Conservation (phyloP, 2,329 filamentous ascomycete genomes). For the Allantophomopsis lycopodina region DNA sequence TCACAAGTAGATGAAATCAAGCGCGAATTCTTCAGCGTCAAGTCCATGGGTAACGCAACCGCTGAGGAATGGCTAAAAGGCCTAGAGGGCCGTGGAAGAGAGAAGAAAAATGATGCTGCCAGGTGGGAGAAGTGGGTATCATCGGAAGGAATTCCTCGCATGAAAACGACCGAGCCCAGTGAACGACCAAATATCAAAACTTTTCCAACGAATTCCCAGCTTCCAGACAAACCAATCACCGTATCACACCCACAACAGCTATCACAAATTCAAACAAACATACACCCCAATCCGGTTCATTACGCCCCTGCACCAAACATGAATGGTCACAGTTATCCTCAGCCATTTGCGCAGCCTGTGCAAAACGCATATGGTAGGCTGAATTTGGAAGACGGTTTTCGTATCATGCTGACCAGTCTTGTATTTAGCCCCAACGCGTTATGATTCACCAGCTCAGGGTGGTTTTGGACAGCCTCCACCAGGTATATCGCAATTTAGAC, state of each 20-base stretch:
- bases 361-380: neutral
- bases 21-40: conserved; percentile 47
- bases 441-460: conserved; percentile 16
- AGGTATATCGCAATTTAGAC: conserved; percentile 13
- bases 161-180: conserved; percentile 6
- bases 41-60: conserved; percentile 51
- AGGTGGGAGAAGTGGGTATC: conserved; percentile 66
- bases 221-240: neutral
- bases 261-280: no score
- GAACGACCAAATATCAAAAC: conserved; percentile 1
- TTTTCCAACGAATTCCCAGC: neutral
- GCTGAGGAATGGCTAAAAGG: conserved; percentile 72
- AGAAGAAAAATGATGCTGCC: conserved; percentile 43
- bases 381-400: no score
- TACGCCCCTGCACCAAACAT: no score
- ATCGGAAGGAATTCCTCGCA: conserved; percentile 14
- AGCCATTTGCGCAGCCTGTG: neutral
- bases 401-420: neutral
- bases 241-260: no score
- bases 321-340: no score
- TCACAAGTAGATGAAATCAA: conserved; percentile 48
- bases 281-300: no score
- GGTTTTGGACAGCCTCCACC: conserved; percentile 13
- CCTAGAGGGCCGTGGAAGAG: conserved; percentile 47
- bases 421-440: conserved; percentile 10